Evolutionary conservation across 352 stramenopile species (phyloP).

Genomic region (Pythium sp.): DNA sequence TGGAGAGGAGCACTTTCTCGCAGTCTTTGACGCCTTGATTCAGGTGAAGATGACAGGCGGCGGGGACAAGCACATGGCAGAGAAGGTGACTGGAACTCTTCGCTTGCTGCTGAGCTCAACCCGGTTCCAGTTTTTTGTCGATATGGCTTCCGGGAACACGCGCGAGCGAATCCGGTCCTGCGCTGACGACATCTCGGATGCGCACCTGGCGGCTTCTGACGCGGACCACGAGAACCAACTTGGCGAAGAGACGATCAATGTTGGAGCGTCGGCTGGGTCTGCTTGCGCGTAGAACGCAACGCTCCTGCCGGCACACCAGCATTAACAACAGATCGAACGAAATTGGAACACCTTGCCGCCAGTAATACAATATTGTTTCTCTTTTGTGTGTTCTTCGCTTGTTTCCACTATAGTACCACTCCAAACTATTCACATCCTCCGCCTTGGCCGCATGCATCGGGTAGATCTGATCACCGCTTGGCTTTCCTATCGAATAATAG

Average conservation of each 20-base stretch:
- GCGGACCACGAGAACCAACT: not conserved
- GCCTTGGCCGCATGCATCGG: constrained; percentile 4
- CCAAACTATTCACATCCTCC: constrained; percentile 45
- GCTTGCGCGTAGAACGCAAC: constrained; percentile 5
- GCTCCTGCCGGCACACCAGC: not conserved
- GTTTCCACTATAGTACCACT: constrained; percentile 43
- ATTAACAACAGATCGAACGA: not conserved
- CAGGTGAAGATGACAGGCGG: not conserved
- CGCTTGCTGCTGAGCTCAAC: constrained; percentile 7
- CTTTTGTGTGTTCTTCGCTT: constrained; percentile 14
- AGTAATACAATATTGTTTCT: constrained; percentile 20
- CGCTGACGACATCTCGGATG: not conserved
- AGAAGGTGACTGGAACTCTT: not conserved
- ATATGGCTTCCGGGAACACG: constrained; percentile 5
- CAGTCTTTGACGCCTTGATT: constrained; percentile 11
- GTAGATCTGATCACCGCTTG: constrained; percentile 7
- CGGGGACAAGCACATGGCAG: not conserved
- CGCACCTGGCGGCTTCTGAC: no score
- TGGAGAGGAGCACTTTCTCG: constrained; percentile 15
- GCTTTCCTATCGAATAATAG: constrained; percentile 19
- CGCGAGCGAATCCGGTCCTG: not conserved
- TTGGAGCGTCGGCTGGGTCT: not conserved
- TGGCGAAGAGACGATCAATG: not conserved
- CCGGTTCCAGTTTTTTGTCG: constrained; percentile 15
- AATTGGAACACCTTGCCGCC: not conserved